Base-by-base conservation (phyloP, 352 stramenopile genomes). In the Pythium scleroteichum region DNA sequence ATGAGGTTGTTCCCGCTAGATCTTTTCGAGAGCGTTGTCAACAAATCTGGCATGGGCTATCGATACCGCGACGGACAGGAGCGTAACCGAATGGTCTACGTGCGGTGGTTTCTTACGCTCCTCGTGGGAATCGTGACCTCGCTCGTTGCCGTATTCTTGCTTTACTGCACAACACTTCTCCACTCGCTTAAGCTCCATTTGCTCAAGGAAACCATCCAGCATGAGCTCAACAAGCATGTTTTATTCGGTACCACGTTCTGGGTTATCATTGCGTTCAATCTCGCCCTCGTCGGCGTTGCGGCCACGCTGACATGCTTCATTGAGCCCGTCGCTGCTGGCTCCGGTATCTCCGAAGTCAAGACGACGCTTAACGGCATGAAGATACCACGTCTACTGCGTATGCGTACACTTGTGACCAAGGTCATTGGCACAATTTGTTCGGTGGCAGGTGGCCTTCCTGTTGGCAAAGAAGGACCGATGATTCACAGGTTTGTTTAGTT, bases 391-490 rank as follows among this genome's bases (percentile, higher is more conserved):
- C 72, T 95, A 66, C 39, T 95, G 32, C 79, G 86, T 1, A 64
- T 95, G 51, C 74, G 76, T 23, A 93, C 86, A 17, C 82, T 97
- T 46, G 71, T 93, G 46, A 88, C 84, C 61, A 98, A 97, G 70
- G 77, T 96, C 29, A 68, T 97, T 4, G 91, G 89, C 14, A 97
- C 82, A 1, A 84, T 96, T 26, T 90, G 89, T 54, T 85, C 85
- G 2, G 91, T 98, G 3, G 72, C 75, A 5, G 88, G 84, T 9
- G 89, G 87, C 0, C 72, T 97, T 9, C 85, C 87, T 14, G 87
- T 98, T 24, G 92, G 92, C 17, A 96, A 94, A 53, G 92, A 98
- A 85, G 92, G 92, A 1, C 92, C 92, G 0, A 92, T 98, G 73
- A 94, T 98, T 59, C 89, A 97, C 69, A 92, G 82, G 84, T 91